These are phyloP conservation scores for Chlamydomonas sphaeroides DNA, from an alignment of 139 green algal species.

Conservation along the genomic window DNA sequence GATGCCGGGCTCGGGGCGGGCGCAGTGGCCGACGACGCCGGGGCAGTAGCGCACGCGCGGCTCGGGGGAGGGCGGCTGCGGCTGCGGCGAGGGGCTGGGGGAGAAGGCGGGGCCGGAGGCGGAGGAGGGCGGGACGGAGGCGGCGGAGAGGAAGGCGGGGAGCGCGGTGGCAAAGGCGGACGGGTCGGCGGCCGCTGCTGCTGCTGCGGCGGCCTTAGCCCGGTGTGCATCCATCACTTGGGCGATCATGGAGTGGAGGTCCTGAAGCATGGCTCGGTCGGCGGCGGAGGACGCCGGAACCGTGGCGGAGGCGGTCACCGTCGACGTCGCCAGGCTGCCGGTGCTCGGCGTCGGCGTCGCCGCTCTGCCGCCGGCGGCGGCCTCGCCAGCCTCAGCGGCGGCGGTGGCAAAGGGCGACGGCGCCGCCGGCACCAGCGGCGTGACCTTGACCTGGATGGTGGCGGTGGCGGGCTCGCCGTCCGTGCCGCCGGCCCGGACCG, in stretches of 20 bases:
- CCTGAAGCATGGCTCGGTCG: slow-evolving; percentile 10
- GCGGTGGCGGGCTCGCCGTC: neutral
- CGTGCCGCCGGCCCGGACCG: neutral
- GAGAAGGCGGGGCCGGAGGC: no score
- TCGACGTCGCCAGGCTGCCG: neutral
- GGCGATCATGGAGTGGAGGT: slow-evolving; percentile 28
- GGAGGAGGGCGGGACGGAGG: neutral
- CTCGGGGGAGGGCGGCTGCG: neutral
- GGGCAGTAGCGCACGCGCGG: slow-evolving; percentile 28
- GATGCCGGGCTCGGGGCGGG: slow-evolving; percentile 1
- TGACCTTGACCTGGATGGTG: slow-evolving; percentile 16
- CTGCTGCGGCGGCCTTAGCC: neutral
- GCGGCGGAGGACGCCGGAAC: slow-evolving; percentile 2
- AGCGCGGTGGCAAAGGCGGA: neutral
- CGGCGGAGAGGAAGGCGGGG: neutral
- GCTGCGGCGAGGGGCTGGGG: neutral
- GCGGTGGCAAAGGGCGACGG: neutral
- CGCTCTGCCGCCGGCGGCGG: neutral
- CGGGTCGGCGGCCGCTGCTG: neutral
- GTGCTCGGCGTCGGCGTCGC: no score
- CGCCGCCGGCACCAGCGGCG: neutral
- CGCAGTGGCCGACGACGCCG: slow-evolving; percentile 26
- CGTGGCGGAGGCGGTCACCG: slow-evolving; percentile 27
- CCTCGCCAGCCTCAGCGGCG: neutral
- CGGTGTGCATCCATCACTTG: slow-evolving; percentile 36